A percentile compares a stretch with the other conserved stretches of the same genome.
phyloP scores from a whole-genome alignment of 768 basidiomycete species.

The Tremella mesenterica region DNA sequence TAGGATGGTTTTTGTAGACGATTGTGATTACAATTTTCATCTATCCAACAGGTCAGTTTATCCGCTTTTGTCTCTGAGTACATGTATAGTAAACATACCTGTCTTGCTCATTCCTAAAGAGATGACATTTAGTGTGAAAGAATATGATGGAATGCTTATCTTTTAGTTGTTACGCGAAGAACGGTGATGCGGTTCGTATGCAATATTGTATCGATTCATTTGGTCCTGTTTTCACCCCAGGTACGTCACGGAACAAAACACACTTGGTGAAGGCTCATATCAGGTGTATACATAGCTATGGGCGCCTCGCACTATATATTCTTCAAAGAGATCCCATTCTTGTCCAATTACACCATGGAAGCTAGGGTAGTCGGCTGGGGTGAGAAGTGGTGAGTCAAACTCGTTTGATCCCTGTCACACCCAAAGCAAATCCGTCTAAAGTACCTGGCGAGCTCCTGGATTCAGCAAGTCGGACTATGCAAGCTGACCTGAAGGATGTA shows the following conservation, averaged over 20 bases:
- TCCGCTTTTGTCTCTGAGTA: not conserved
- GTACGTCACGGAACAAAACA: too few relatives aligned
- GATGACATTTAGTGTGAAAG: not conserved
- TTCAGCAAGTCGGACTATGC: not conserved
- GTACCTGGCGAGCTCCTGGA: not conserved
- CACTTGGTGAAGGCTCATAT: too few relatives aligned
- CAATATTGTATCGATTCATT: conserved; percentile 27
- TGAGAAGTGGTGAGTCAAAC: conserved; percentile 42
- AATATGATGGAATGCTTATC: not conserved
- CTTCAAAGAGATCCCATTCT: conserved; percentile 43
- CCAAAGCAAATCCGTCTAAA: not conserved
- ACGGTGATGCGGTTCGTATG: conserved; percentile 27
- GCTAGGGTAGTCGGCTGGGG: conserved; percentile 42
- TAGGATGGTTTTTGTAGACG: conserved; percentile 29
- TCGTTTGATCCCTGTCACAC: conserved; percentile 1
- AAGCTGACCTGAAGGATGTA: conserved; percentile 28
- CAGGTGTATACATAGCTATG: conserved; percentile 28
- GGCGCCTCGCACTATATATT: conserved; percentile 38
- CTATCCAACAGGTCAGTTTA: conserved; percentile 34
- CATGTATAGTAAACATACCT: too few relatives aligned
- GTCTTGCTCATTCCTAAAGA: not conserved
- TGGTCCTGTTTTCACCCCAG: conserved; percentile 27
- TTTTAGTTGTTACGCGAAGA: conserved; percentile 29
- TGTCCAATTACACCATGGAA: conserved; percentile 39
- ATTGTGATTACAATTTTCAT: conserved; percentile 39